Percentiles rank a stretch among this genome's conserved stretches.
phyloP scores from a whole-genome alignment of 192 early-diverging fungal species.

The Glomus cerebriforme region DNA sequence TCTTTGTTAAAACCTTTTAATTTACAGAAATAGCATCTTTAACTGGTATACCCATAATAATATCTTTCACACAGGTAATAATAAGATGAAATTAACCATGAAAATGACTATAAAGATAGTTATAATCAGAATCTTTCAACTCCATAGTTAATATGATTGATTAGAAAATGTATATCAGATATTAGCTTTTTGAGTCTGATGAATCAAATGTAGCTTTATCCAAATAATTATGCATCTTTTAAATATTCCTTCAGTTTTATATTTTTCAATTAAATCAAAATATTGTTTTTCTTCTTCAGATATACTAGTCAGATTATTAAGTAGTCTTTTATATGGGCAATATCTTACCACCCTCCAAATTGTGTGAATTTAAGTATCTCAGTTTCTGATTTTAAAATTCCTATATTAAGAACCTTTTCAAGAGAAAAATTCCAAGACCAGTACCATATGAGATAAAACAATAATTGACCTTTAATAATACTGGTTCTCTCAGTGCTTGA shows the following conservation, averaged over 20 bases:
- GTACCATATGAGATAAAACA: constrained; percentile 10
- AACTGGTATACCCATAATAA: neutral
- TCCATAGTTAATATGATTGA: too few relatives aligned
- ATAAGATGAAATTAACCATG: neutral
- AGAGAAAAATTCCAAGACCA: constrained; percentile 2
- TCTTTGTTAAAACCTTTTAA: neutral
- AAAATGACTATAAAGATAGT: constrained; percentile 2
- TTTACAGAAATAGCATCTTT: neutral
- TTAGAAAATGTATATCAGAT: too few relatives aligned
- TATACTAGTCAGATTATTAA: too few relatives aligned
- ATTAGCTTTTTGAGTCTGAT: too few relatives aligned
- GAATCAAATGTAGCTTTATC: too few relatives aligned
- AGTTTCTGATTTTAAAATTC: neutral
- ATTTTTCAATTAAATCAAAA: too few relatives aligned
- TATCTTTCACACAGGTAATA: neutral
- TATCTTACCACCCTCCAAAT: neutral
- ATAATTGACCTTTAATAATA: neutral
- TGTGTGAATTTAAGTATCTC: constrained; percentile 8
- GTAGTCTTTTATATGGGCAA: too few relatives aligned
- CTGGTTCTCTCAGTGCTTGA: constrained; percentile 1
- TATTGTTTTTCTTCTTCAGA: too few relatives aligned
- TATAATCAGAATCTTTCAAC: neutral
- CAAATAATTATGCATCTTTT: too few relatives aligned
- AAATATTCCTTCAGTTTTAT: too few relatives aligned
- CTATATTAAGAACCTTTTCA: neutral